Base-by-base conservation (phyloP, 169 alveolate genomes). In the Cardiosporidium cionae region DNA sequence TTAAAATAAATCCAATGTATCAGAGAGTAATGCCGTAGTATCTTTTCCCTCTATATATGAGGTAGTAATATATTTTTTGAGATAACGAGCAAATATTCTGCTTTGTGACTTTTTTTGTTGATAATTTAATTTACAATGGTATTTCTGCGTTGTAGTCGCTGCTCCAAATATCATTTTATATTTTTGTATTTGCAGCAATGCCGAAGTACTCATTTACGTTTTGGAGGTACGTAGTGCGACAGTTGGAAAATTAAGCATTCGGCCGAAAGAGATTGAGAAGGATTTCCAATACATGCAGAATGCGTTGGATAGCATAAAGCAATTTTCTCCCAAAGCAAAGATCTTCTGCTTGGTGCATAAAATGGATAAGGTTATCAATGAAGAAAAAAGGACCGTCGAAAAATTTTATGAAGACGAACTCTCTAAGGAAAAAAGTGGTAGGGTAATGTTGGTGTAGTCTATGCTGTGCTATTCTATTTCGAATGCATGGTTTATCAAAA, bases 141-240 rank as follows among this genome's bases (percentile, higher is more conserved):
- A n/a, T n/a, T n/a, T n/a, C n/a, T n/a, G n/a, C n/a, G n/a, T n/a
- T n/a, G n/a, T n/a, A n/a, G n/a, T n/a, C n/a, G n/a, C n/a, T n/a
- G n/a, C n/a, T n/a, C n/a, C n/a, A n/a, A n/a, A n/a, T n/a, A n/a
- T n/a, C n/a, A n/a, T n/a, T n/a, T n/a, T n/a, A n/a, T n/a, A n/a
- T n/a, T n/a, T n/a, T n/a, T n/a, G n/a, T n/a, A n/a, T 32, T 6
- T 90, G 85, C 76, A 82, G 93, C 68, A 91, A 89, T 73, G 94
- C 92, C 3, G 90, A 91, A 53, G 98, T 94, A 25, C 86, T 94
- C 28, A 92, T 94, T 67, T 94, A 92, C 82, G 98, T 92, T 7
- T 81, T 94, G 63, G 97, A 68, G 29, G 74, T 68, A 4, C 90
- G 63, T 33, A 33, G 71, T 16, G 27, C 16, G 27, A 65, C 68